Percentiles rank a stretch among this genome's conserved stretches.
phyloP scores from a whole-genome alignment of 2,329 filamentous ascomycete species.

The Alternaria sp. region DNA sequence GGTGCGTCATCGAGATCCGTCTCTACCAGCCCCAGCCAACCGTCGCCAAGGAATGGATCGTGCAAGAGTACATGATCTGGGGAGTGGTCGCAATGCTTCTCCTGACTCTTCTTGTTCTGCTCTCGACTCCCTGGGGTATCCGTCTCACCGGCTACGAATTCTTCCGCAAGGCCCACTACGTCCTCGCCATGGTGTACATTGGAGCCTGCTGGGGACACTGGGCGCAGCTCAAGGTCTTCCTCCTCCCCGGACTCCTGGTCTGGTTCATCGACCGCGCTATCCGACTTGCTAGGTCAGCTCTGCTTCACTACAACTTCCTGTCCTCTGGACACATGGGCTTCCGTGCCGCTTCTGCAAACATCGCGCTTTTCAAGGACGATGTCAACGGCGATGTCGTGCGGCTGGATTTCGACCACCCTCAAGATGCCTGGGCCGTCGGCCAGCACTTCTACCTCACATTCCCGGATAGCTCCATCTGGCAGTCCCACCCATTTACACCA shows the following conservation, averaged over 20 bases:
- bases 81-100: slow-evolving; percentile 70
- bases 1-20: slow-evolving; percentile 67
- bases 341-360: slow-evolving; percentile 33
- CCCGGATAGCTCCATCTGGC: slow-evolving; percentile 70
- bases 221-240: slow-evolving; percentile 59
- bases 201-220: slow-evolving; percentile 80
- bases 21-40: slow-evolving; percentile 76
- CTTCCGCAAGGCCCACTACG: slow-evolving; percentile 76
- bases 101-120: slow-evolving; percentile 65
- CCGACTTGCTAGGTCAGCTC: slow-evolving; percentile 63
- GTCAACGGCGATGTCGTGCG: slow-evolving; percentile 62
- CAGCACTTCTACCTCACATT: slow-evolving; percentile 78
- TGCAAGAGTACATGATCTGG: slow-evolving; percentile 74
- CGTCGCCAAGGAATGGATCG: slow-evolving; percentile 63
- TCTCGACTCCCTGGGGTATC: slow-evolving; percentile 67
- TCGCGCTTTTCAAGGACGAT: slow-evolving; percentile 46
- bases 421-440: slow-evolving; percentile 68
- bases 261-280: slow-evolving; percentile 70
- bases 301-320: slow-evolving; percentile 62
- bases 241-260: slow-evolving; percentile 63
- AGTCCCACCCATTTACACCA: slow-evolving; percentile 71
- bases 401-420: slow-evolving; percentile 68
- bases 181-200: slow-evolving; percentile 75
- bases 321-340: slow-evolving; percentile 41
- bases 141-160: slow-evolving; percentile 75